Base-by-base conservation (phyloP, 768 basidiomycete genomes). In the Russula sp. region DNA sequence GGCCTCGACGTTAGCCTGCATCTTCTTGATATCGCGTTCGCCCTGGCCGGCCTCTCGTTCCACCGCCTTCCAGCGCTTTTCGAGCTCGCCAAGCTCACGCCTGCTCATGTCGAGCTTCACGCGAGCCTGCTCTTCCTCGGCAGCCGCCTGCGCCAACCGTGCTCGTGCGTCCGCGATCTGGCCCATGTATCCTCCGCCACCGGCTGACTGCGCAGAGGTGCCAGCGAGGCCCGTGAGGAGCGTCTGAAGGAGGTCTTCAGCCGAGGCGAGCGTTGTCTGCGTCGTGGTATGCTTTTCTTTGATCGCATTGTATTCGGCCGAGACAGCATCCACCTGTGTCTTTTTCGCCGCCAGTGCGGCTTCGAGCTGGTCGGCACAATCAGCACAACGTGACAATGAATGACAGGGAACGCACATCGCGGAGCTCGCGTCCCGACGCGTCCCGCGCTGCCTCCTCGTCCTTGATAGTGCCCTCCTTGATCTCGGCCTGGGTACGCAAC, bases 191-290 rank as follows among this genome's bases (percentile, higher is more conserved):
- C 61, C 61, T 0, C 97, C 97, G 2, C 94, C 93, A 9, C 89
- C 86, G 10, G 84, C 82, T 43, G 84, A 85, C 60, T 82, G 84
- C 34, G 78, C 52, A 73, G 54, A 80, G 80, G 43, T 76, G 79
- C 5, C 87, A 1, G 93, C 85, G 10, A 98, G 83, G 47, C 97
- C 97, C 0, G 96, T 98, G 50, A 96, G 79, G 20, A 98, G 84
- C 0, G 93, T 92, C 72, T 98, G 96, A 0, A 98, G 80, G n/a
- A 98, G 87, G 68, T 94, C 92, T 73, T 98, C 95, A 16, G 87
- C 81, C 20, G 83, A 88, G 14, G 80, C 71, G 9, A 96, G 80
- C 34, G 84, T 80, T 5, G 79, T 75, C 59, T 84, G 79, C 2
- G 84, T 78, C 0, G 77, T 71, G 47, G 81, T 81, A 69, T 95